Base-by-base conservation (phyloP, 768 basidiomycete genomes). In the Russula abietina region DNA sequence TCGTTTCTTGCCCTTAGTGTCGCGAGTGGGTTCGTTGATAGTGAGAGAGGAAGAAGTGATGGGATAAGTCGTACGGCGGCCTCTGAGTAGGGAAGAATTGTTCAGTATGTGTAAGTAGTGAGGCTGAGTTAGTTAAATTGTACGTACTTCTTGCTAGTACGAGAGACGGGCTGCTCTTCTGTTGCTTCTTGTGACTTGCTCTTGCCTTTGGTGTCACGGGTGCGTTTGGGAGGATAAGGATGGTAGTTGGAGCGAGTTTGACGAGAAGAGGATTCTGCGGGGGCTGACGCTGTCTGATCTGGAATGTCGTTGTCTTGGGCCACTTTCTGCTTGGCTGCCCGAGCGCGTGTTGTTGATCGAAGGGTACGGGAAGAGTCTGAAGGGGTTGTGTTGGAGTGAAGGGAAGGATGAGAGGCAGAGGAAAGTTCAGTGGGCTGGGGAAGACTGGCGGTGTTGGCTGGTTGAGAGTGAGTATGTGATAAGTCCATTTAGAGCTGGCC, bases 1-100 rank as follows among this genome's bases (percentile, higher is more conserved):
- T 70, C 91, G 88, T 78, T 95, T 96, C 85, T 97, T 97, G 62
- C 93, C 94, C 76, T 95, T 95, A 67, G 75, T 74, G 76, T 92
- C 90, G 71, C 80, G 81, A 3, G 77, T 68, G 54, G 87, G 83
- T 80, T 93, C 91, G 85, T 85, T 86, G 75, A 91, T 92, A 61
- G 75, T 82, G 76, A 75, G 73, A 68, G 80, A 71, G 67, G 77
- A 54, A 70, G 77, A 69, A 65, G 76, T 67, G 70, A 73, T 65
- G 70, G 76, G 75, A 50, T 77, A 75, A 54, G 82, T 81, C 64
- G 80, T 78, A 71, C 84, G 83, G 70, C 86, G 84, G 69, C 81
- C 77, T 73, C 88, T 91, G 70, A 36, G 36, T 11, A 36, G 32
- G 26, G 48, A n/a, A 36, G 28, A 36, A n/a, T 53, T 14, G 57